A percentile compares a stretch with the other conserved stretches of the same genome.
Evolutionary conservation across 1,284 basidiomycete species (phyloP).

Genomic region (Phenoliferia sp.): DNA sequence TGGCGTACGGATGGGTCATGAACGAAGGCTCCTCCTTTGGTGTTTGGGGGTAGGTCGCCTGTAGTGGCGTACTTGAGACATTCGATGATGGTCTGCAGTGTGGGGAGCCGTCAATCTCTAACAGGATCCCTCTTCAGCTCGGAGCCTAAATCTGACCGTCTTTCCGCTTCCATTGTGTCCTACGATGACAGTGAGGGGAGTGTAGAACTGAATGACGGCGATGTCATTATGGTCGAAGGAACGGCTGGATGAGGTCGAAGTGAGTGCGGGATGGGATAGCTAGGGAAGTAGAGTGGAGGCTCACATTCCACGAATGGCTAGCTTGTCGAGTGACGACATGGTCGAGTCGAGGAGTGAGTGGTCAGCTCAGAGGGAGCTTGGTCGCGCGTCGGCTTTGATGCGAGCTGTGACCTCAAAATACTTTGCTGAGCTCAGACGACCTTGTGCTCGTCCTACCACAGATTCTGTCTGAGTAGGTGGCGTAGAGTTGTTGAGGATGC

Average conservation of each 20-base stretch:
- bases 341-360: too few relatives aligned
- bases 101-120: not conserved
- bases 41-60: constrained; percentile 94
- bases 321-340: constrained; percentile 33
- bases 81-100: constrained; percentile 79
- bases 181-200: constrained; percentile 96
- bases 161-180: constrained; percentile 98
- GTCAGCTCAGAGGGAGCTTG: too few relatives aligned
- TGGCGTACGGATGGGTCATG: constrained; percentile 79
- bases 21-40: constrained; percentile 93
- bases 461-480: too few relatives aligned
- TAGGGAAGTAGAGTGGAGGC: not conserved
- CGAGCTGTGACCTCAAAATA: too few relatives aligned
- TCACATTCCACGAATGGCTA: constrained; percentile 34
- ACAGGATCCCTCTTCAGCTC: not conserved
- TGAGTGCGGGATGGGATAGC: too few relatives aligned
- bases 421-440: too few relatives aligned
- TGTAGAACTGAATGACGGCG: constrained; percentile 93
- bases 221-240: constrained; percentile 73
- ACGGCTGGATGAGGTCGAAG: constrained; percentile 31
- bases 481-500: too few relatives aligned
- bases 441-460: too few relatives aligned
- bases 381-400: too few relatives aligned
- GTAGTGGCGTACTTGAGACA: constrained; percentile 99
- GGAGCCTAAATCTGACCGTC: constrained; percentile 52